A percentile compares a stretch with the other conserved stretches of the same genome.
These are phyloP conservation scores for Selenicereus undatus DNA, from an alignment of 148 eudicot genomes.

Conservation along the genomic window DNA sequence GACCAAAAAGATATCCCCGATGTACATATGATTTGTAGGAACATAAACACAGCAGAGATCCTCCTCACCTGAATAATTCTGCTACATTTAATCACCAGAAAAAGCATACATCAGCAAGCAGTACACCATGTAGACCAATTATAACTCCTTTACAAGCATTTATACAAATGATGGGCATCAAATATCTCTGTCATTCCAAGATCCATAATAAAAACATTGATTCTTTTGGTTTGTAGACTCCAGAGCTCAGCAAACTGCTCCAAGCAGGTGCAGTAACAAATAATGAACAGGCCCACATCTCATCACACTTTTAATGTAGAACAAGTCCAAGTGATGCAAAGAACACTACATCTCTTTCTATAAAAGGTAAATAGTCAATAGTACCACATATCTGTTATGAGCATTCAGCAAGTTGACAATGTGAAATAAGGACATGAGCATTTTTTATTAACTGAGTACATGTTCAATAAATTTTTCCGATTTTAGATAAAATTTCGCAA, in stretches of 20 bases:
- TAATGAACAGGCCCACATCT: neutral
- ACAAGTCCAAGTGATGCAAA: neutral
- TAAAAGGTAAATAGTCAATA: neutral
- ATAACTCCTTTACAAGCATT: neutral
- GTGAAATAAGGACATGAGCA: neutral
- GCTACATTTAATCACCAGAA: neutral
- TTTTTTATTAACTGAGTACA: neutral
- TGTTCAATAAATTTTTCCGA: neutral
- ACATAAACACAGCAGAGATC: slow-evolving; percentile 72
- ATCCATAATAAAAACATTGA: no score
- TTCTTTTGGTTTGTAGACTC: no score
- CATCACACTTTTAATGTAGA: neutral
- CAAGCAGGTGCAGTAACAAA: no score
- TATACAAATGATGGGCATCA: neutral
- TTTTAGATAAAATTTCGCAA: neutral
- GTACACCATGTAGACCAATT: neutral
- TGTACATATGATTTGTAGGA: slow-evolving; percentile 73
- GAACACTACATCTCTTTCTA: neutral
- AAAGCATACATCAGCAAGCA: slow-evolving; percentile 9
- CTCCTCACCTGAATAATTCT: slow-evolving; percentile 65
- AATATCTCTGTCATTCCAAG: no score
- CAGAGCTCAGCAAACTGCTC: no score
- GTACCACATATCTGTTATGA: no score
- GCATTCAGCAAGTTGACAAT: neutral
- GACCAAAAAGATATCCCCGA: slow-evolving; percentile 67